Percentiles rank a stretch among this genome's conserved stretches.
Evolutionary conservation across 306 rosid genomes (phyloP).

Genomic region (Lathyrus sativus): DNA sequence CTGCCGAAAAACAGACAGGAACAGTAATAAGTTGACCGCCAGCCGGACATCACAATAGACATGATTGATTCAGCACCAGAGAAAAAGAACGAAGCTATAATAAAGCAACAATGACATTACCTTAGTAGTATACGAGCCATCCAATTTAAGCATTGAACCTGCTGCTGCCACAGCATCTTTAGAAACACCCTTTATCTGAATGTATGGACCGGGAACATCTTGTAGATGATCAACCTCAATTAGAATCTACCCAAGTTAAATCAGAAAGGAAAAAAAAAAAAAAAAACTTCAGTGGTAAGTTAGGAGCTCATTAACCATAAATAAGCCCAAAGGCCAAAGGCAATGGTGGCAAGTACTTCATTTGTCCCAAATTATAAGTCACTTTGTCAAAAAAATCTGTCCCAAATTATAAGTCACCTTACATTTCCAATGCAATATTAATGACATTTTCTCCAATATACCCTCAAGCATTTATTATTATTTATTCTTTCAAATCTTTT

Average conservation of each 20-base stretch:
- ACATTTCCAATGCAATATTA: too few relatives aligned
- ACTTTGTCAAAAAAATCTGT: too few relatives aligned
- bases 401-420: too few relatives aligned
- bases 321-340: conserved; percentile 27
- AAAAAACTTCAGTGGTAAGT: conserved; percentile 27
- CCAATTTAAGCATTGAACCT: conserved; percentile 86
- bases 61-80: conserved; percentile 14
- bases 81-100: conserved; percentile 13
- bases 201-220: conserved; percentile 84
- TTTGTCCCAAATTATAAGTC: too few relatives aligned
- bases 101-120: conserved; percentile 45
- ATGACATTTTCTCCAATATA: too few relatives aligned
- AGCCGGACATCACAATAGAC: conserved; percentile 23
- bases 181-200: conserved; percentile 92
- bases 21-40: conserved; percentile 37
- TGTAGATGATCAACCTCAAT: conserved; percentile 96
- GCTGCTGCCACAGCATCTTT: conserved; percentile 95
- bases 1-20: conserved; percentile 45
- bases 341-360: not conserved
- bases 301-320: conserved; percentile 25
- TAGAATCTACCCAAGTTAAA: conserved; percentile 56
- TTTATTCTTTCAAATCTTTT: too few relatives aligned
- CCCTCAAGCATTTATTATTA: too few relatives aligned
- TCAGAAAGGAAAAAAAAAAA: not conserved
- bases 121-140: conserved; percentile 89